Base-by-base conservation (phyloP, 176 grass and related monocot species). In the Lolium rigidum region DNA sequence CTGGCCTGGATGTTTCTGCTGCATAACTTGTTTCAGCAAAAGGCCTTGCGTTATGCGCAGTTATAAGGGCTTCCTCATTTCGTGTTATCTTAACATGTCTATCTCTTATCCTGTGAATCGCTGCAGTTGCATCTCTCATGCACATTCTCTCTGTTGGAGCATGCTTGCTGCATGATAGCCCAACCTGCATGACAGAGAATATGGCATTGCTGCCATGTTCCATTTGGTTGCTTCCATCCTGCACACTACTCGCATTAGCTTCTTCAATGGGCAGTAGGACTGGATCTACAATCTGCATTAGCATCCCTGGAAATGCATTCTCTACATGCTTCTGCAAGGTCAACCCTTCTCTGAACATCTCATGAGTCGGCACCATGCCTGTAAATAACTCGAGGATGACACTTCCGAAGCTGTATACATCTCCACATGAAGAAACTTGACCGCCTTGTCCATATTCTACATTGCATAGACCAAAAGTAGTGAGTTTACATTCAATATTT, bases 351-450 rank as follows among this genome's bases (percentile, higher is more conserved):
- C 31, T 50, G 24, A 89, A 92, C 61, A 37, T 77, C 15, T 17
- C 87, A 84, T 89, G 65, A 3, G 84, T 83, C 1, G 87, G 91
- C 3, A 73, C 50, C 73, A 77, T 89, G 54, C 87, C 87, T 2
- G 76, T 92, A 22, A 92, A 80, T 75, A 92, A 89, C 43, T 92
- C 91, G 9, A 89, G 74, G 9, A 92, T 74, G 13, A 89, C 21
- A 17, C 84, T 80, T 64, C 91, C 80, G 52, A 84, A 93, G 81
- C 91, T 93, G 78, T 85, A 93, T 6, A 82, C 81, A 85, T 90
- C 91, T 50, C 87, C 87, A 12, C 58, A 6, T 0, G 43, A 5
- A 16, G 87, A 87, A 28, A 82, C 60, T 14, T 79, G 61, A 10
- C n/a, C 28, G 0, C 83, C 84, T 17, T 60, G 54, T 1, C 79